These are phyloP conservation scores for Globisporangium nagaii DNA, from an alignment of 352 stramenopile genomes.

Conservation along the genomic window DNA sequence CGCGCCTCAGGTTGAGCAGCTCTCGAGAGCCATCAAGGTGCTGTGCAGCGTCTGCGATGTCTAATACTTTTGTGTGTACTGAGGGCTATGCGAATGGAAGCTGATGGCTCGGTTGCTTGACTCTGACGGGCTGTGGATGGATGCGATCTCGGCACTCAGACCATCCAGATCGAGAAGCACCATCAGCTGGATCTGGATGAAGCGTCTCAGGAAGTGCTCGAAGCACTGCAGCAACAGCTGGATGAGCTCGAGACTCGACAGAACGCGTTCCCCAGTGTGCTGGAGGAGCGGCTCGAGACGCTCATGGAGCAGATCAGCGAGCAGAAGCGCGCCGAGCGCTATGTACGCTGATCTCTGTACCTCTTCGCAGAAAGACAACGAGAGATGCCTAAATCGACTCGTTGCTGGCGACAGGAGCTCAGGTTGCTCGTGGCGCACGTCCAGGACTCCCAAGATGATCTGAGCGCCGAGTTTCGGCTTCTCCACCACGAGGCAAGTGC, in stretches of 20 bases:
- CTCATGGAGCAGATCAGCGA: slow-evolving; percentile 24
- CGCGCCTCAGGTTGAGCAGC: slow-evolving; percentile 39
- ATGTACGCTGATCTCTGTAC: slow-evolving; percentile 15
- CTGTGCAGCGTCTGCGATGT: not conserved
- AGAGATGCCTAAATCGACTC: no score
- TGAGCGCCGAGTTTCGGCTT: slow-evolving; percentile 35
- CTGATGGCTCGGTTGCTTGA: no score
- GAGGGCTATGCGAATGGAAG: no score
- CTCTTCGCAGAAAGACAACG: no score
- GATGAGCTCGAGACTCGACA: slow-evolving; percentile 34
- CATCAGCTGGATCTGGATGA: slow-evolving; percentile 54
- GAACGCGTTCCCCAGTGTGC: slow-evolving; percentile 16
- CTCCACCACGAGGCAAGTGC: slow-evolving; percentile 47
- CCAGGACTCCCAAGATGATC: slow-evolving; percentile 38
- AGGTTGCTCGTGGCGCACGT: slow-evolving; percentile 30
- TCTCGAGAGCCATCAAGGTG: slow-evolving; percentile 47
- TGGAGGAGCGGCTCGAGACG: slow-evolving; percentile 27
- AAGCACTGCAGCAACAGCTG: slow-evolving; percentile 48
- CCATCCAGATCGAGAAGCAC: slow-evolving; percentile 50
- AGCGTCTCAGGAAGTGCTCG: slow-evolving; percentile 49
- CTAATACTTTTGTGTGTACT: not conserved
- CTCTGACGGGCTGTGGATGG: no score
- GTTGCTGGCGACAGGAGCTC: slow-evolving; percentile 26
- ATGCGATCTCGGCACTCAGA: no score
- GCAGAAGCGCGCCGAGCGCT: slow-evolving; percentile 26